Base-by-base conservation (phyloP, 1,139 yeast species). In the Lodderomyces jiufengensis region DNA sequence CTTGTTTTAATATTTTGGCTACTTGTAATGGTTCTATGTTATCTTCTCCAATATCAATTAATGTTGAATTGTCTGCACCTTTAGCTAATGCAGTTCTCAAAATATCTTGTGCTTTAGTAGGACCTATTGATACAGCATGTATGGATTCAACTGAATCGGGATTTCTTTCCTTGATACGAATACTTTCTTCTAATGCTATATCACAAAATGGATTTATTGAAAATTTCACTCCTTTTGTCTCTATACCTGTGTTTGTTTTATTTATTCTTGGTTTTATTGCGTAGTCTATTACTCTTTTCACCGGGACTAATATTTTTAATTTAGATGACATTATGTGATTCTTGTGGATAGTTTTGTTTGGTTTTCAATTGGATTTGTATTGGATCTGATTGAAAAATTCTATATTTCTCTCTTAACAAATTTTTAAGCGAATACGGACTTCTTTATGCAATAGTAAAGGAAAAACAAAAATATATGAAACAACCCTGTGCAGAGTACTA, bases 131-230 rank as follows among this genome's bases (percentile, higher is more conserved):
- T 15, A 92, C 96, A 7, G 95, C 95, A 57, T 90, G 96, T 46
- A 92, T 82, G 36, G 70, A 66, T 47, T 87, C 95, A 20, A 88
- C 95, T 33, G 77, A 61, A n/a, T 63, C 80, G 52, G 83, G 81
- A 57, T 80, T 61, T 32, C 70, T 70, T 52, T 85, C 92, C 52
- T 77, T 79, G 48, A 92, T 73, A 50, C 83, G 76, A 34, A 90
- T 70, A 3, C 97, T 95, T 61, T 92, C 98, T 63, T 92, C 98
- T 38, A 75, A 68, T 11, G 98, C 98, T 57, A 92, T 92, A 62
- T 92, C 98, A 64, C 95, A 94, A 63, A 92, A 92, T 38, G 98
- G 98, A 60, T 92, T 92, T 61, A 92, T 87, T 55, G 90, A 79
- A 71, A 84, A 88, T 66, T 90, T 90, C 50, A 87, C 88, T 39